Percentiles rank a stretch among this genome's conserved stretches.
Evolutionary conservation across 2,329 filamentous ascomycete genomes (phyloP).

Genomic region (Proliferodiscus dingleyae): DNA sequence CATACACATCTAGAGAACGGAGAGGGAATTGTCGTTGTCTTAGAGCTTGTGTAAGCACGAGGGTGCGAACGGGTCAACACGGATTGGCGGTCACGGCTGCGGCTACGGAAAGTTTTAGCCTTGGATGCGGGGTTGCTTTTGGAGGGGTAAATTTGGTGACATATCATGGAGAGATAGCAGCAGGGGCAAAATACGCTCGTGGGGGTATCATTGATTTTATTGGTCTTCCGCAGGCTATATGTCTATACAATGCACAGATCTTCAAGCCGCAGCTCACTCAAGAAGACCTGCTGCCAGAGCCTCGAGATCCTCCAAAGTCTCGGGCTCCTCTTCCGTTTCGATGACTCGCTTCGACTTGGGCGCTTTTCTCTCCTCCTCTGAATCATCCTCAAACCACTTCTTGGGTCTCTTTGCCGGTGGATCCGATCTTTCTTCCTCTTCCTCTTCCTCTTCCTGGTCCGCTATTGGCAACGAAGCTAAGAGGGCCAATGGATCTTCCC

Average conservation of each 20-base stretch:
- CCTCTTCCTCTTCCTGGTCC: slow-evolving; percentile 46
- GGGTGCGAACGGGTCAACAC: no score
- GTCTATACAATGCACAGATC: no score
- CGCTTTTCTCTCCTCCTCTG: slow-evolving; percentile 41
- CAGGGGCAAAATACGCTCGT: no score
- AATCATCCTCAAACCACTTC: slow-evolving; percentile 75
- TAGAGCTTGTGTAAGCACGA: no score
- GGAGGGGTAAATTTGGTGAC: no score
- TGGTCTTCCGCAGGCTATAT: no score
- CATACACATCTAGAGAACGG: not conserved
- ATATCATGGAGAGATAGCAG: no score
- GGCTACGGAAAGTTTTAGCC: no score
- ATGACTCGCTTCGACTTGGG: slow-evolving; percentile 50
- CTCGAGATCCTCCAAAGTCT: slow-evolving; percentile 76
- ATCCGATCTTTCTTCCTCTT: slow-evolving; percentile 43
- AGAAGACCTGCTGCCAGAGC: slow-evolving; percentile 70
- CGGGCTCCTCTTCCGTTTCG: slow-evolving; percentile 62
- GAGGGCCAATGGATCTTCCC: slow-evolving; percentile 52
- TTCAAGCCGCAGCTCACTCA: slow-evolving; percentile 38
- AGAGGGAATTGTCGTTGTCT: no score
- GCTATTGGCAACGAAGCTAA: slow-evolving; percentile 52
- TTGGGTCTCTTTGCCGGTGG: slow-evolving; percentile 60
- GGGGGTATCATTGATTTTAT: no score
- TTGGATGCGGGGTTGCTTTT: no score
- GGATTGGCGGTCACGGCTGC: no score